phyloP scores from a whole-genome alignment of 192 early-diverging fungal genomes.

The Obelidium mucronatum region DNA sequence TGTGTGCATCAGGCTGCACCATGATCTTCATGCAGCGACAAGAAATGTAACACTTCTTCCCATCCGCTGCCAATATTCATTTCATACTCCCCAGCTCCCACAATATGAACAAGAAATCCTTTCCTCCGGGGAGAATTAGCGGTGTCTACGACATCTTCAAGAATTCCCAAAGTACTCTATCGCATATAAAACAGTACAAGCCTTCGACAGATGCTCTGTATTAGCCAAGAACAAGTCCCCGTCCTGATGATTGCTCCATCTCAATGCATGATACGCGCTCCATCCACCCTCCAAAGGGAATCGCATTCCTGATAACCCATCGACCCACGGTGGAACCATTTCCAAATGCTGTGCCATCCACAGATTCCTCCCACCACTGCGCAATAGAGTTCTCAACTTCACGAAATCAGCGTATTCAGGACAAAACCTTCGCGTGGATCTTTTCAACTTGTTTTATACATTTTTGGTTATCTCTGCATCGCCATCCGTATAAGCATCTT shows the following conservation, averaged over 20 bases:
- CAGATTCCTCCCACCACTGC: not conserved
- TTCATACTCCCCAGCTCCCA: conserved; percentile 22
- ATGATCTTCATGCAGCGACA: not conserved
- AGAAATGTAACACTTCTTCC: conserved; percentile 4
- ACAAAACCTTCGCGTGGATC: not conserved
- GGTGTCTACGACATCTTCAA: not conserved
- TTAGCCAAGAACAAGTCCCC: not conserved
- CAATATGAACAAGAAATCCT: not conserved
- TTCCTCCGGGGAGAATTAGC: too few species aligned
- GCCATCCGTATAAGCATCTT: conserved; percentile 4
- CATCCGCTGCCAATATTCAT: not conserved
- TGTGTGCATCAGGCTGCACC: too few species aligned
- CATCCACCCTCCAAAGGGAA: not conserved
- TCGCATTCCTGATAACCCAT: too few species aligned
- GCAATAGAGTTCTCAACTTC: not conserved
- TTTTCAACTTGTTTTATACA: not conserved
- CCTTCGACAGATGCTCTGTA: conserved; percentile 1
- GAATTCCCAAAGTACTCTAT: not conserved
- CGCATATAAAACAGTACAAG: not conserved
- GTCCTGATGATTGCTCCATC: not conserved
- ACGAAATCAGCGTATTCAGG: conserved; percentile 1
- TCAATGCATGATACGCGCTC: not conserved
- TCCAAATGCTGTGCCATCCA: conserved; percentile 7
- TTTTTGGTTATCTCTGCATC: not conserved
- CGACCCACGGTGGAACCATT: not conserved